Evolutionary conservation across 129 eudicot species (phyloP).

Genomic region (Flaveria robusta): DNA sequence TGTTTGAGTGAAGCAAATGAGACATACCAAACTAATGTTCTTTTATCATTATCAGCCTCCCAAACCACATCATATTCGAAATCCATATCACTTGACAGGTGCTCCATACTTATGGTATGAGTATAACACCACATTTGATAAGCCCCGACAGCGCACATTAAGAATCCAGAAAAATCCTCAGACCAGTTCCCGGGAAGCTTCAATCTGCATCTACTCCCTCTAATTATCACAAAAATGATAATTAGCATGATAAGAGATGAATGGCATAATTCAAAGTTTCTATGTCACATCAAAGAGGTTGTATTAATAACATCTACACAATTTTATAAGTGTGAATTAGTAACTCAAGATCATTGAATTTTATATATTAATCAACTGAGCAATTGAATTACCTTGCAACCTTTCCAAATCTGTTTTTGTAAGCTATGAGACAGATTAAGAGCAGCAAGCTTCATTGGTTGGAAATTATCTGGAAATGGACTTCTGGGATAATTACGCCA

Average conservation of each 20-base stretch:
- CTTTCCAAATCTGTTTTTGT: background rate
- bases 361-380: background rate
- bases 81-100: background rate
- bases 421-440: background rate
- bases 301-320: background rate
- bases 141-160: background rate
- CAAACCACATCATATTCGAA: background rate
- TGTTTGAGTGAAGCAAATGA: constrained; percentile 6
- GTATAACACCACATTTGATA: background rate
- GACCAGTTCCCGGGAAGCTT: constrained; percentile 8
- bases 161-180: background rate
- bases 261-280: too few relatives aligned
- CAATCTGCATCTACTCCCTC: background rate
- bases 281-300: background rate
- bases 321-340: too few relatives aligned
- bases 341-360: background rate
- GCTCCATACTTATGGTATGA: background rate
- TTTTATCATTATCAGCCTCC: background rate
- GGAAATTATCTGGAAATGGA: background rate
- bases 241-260: background rate
- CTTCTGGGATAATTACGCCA: background rate
- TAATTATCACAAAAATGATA: background rate
- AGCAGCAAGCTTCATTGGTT: background rate
- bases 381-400: constrained; percentile 5
- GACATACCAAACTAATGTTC: background rate